These are phyloP conservation scores for Linnemannia schmuckeri DNA, from an alignment of 192 early-diverging fungal genomes.

Conservation along the genomic window DNA sequence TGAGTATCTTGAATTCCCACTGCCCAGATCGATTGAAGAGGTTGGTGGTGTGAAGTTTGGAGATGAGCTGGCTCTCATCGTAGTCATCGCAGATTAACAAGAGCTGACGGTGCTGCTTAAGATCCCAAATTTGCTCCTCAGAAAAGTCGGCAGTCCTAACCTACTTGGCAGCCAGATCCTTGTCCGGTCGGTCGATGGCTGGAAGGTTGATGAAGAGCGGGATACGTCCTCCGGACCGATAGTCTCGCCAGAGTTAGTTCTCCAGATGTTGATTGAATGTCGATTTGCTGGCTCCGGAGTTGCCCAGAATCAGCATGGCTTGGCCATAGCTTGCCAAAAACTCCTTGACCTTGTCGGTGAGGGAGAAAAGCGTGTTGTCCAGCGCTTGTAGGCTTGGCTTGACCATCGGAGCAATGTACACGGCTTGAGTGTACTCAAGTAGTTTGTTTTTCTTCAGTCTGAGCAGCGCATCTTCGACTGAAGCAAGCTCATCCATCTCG, in stretches of 20 bases:
- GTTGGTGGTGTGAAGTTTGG: neutral
- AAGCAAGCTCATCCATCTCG: too few species aligned
- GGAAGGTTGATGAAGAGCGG: slow-evolving; percentile 11
- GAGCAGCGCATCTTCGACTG: too few species aligned
- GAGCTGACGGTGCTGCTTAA: neutral
- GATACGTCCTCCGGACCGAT: neutral
- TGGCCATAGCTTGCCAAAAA: neutral
- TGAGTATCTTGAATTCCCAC: slow-evolving; percentile 1
- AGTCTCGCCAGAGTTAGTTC: neutral
- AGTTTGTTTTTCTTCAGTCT: too few species aligned
- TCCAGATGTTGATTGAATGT: slow-evolving; percentile 2
- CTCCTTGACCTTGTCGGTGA: neutral
- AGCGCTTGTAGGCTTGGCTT: neutral
- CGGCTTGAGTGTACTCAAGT: neutral
- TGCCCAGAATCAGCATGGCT: neutral
- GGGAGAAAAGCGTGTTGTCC: neutral
- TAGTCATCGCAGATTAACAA: slow-evolving; percentile 7
- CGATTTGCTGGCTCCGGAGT: slow-evolving; percentile 16
- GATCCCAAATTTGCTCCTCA: neutral
- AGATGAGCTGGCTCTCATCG: neutral
- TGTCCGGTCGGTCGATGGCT: neutral
- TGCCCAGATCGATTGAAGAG: neutral
- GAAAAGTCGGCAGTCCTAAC: neutral
- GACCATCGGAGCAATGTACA: neutral
- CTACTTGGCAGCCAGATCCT: neutral